phyloP scores from a whole-genome alignment of 2,329 filamentous ascomycete species.

The Grosmannia clavigera region DNA sequence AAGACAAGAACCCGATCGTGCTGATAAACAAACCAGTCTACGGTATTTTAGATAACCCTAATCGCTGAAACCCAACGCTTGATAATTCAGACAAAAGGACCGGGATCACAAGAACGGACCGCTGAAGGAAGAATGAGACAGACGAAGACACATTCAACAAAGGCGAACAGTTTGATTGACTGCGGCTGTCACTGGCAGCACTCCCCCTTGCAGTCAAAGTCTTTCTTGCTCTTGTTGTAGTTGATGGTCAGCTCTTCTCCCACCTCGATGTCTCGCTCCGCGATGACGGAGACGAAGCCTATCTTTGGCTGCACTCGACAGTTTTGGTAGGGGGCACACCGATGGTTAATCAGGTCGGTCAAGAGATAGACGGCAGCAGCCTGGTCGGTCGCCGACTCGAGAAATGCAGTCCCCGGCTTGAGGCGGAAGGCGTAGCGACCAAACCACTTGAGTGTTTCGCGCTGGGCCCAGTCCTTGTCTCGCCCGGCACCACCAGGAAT shows the following conservation, averaged over 20 bases:
- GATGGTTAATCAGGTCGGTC: conserved; percentile 21
- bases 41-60: neutral
- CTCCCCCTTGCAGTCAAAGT: conserved; percentile 18
- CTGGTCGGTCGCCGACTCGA: conserved; percentile 4
- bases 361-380: conserved; percentile 13
- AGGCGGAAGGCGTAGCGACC: conserved; percentile 14
- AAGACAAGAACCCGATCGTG: neutral
- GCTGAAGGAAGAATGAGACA: neutral
- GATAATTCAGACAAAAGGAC: neutral
- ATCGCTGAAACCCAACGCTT: neutral
- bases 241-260: conserved; percentile 25
- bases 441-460: conserved; percentile 12
- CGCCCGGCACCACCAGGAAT: neutral
- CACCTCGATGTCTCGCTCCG: conserved; percentile 15
- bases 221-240: conserved; percentile 19
- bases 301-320: conserved; percentile 15
- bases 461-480: conserved; percentile 1
- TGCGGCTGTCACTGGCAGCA: conserved; percentile 4
- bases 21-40: neutral
- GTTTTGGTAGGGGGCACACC: conserved; percentile 18
- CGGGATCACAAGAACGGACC: neutral
- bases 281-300: conserved; percentile 14
- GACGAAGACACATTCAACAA: neutral
- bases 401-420: conserved; percentile 4
- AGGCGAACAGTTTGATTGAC: neutral